Conservation (phyloP, 352 stramenopile species). For the Phytophthora foliorum region DNA sequence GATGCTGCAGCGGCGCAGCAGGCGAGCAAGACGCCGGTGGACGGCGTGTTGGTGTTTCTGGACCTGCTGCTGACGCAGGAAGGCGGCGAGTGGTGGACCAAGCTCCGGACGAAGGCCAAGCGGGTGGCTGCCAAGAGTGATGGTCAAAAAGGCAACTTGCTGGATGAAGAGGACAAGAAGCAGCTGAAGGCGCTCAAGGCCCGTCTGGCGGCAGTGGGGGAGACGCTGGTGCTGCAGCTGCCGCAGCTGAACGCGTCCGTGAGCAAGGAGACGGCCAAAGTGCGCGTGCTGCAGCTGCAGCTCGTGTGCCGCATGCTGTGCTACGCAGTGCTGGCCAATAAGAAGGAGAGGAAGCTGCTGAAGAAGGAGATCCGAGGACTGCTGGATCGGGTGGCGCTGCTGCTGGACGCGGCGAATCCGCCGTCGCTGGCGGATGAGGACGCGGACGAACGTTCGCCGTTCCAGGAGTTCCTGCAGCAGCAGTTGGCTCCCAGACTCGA, state of each 20-base stretch:
- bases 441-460: slow-evolving; percentile 75
- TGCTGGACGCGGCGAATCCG: slow-evolving; percentile 77
- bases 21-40: slow-evolving; percentile 4
- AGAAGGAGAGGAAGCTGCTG: slow-evolving; percentile 45
- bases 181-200: slow-evolving; percentile 29
- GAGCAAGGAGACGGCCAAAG: slow-evolving; percentile 48
- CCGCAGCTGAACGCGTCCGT: slow-evolving; percentile 40
- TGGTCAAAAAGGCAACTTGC: not conserved
- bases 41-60: slow-evolving; percentile 36
- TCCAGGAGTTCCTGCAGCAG: slow-evolving; percentile 73
- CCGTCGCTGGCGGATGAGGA: slow-evolving; percentile 71
- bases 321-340: slow-evolving; percentile 39
- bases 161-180: slow-evolving; percentile 20
- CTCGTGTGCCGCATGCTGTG: slow-evolving; percentile 62
- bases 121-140: slow-evolving; percentile 15
- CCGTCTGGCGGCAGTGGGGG: slow-evolving; percentile 31
- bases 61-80: slow-evolving; percentile 37
- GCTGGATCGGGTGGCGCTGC: slow-evolving; percentile 77
- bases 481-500: slow-evolving; percentile 57
- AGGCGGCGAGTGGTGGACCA: slow-evolving; percentile 42
- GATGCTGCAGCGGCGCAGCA: slow-evolving; percentile 2
- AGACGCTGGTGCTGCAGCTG: slow-evolving; percentile 34
- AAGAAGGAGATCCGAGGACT: slow-evolving; percentile 78
- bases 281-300: slow-evolving; percentile 74
- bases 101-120: slow-evolving; percentile 10